Percentiles rank a stretch among this genome's conserved stretches.
Evolutionary conservation across 1,284 basidiomycete genomes (phyloP).

Genomic region (Malassezia yamatoensis): DNA sequence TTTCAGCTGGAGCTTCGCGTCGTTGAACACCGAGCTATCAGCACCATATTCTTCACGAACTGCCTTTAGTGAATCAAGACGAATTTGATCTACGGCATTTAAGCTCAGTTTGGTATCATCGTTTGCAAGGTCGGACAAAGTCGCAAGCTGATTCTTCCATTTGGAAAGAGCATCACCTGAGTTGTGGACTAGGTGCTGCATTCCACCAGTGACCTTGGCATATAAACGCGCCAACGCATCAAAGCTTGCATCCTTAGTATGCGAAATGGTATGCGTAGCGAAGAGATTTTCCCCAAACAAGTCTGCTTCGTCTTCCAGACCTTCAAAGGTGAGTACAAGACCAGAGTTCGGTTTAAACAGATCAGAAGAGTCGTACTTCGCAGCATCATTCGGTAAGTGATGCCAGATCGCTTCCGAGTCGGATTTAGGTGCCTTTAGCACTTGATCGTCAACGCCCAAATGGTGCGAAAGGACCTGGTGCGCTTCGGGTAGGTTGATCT

Average conservation of each 20-base stretch:
- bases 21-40: not conserved
- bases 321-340: slow-evolving; percentile 6
- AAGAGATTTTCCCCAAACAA: slow-evolving; percentile 6
- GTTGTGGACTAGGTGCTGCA: not conserved
- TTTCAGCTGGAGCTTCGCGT: slow-evolving; percentile 9
- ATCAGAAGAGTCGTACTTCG: slow-evolving; percentile 5
- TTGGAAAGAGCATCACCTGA: not conserved
- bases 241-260: not conserved
- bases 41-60: slow-evolving; percentile 8
- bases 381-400: slow-evolving; percentile 8
- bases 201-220: not conserved
- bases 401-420: slow-evolving; percentile 8
- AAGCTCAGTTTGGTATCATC: not conserved
- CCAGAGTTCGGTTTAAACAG: slow-evolving; percentile 3
- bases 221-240: slow-evolving; percentile 8
- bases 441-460: slow-evolving; percentile 1
- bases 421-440: not conserved
- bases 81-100: not conserved
- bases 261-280: slow-evolving; percentile 6
- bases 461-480: slow-evolving; percentile 15
- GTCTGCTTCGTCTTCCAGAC: not conserved
- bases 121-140: not conserved
- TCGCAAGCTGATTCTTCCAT: not conserved
- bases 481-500: slow-evolving; percentile 1
- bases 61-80: slow-evolving; percentile 5